Conservation (phyloP, 345 rosid species). For the Microcos paniculata region DNA sequence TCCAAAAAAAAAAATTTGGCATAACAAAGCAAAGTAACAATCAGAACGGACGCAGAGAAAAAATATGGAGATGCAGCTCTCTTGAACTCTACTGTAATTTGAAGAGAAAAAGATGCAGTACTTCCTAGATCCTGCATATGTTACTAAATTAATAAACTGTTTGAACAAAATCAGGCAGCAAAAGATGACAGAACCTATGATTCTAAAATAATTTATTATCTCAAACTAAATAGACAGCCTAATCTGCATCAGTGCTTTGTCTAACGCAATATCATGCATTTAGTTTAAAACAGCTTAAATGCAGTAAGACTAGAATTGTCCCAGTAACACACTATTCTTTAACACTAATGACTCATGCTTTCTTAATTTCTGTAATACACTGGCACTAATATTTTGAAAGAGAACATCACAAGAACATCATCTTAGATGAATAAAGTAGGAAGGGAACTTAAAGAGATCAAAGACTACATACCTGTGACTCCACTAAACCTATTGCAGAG, state of each 20-base stretch:
- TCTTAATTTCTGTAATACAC: background rate
- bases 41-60: background rate
- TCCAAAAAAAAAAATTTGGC: background rate
- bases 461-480: conserved; percentile 59
- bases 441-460: background rate
- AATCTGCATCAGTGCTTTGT: background rate
- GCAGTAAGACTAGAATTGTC: background rate
- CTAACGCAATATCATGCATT: background rate
- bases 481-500: conserved; percentile 97
- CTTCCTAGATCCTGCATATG: background rate
- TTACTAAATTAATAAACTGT: background rate
- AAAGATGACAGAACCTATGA: background rate
- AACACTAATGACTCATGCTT: background rate
- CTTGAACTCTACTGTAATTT: background rate
- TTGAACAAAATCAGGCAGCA: background rate
- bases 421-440: conserved; percentile 5
- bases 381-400: background rate
- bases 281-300: background rate
- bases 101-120: background rate
- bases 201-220: background rate
- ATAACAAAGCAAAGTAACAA: background rate
- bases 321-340: background rate
- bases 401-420: background rate
- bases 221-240: background rate
- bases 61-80: conserved; percentile 1